Conservation (phyloP, 1,139 yeast species). For the Pichia cactophila region DNA sequence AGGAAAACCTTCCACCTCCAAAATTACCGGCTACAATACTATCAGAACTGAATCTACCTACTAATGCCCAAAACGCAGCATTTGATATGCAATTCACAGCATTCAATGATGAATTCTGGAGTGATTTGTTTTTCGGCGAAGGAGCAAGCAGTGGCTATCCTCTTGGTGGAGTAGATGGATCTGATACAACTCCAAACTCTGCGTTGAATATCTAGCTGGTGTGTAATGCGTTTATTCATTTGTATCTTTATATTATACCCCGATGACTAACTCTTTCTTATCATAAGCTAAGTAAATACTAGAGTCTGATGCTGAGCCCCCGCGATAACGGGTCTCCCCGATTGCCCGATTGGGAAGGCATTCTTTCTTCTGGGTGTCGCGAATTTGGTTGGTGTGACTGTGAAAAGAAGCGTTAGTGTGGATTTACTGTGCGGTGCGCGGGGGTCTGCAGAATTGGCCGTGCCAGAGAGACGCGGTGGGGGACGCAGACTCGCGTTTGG, state of each 20-base stretch:
- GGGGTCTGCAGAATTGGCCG: background rate
- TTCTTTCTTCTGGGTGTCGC: background rate
- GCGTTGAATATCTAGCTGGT: background rate
- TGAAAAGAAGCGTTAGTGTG: background rate
- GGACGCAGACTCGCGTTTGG: background rate
- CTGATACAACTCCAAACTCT: background rate
- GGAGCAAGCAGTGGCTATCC: slow-evolving; percentile 11
- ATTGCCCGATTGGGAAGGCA: background rate
- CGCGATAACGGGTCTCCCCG: background rate
- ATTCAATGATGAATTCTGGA: slow-evolving; percentile 38
- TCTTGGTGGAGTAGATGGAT: background rate
- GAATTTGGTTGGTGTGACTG: background rate
- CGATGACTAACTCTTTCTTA: background rate
- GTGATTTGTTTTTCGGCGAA: slow-evolving; percentile 29
- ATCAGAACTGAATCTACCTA: background rate
- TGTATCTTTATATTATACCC: background rate
- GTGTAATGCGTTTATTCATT: background rate
- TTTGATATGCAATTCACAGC: slow-evolving; percentile 30
- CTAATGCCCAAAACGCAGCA: background rate
- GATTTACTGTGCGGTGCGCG: background rate
- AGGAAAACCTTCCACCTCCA: background rate
- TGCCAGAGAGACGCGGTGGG: background rate
- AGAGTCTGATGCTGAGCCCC: background rate
- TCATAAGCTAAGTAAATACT: background rate
- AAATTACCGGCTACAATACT: background rate